phyloP scores from a whole-genome alignment of 1,284 basidiomycete species.

The Leccinum subrobustum region DNA sequence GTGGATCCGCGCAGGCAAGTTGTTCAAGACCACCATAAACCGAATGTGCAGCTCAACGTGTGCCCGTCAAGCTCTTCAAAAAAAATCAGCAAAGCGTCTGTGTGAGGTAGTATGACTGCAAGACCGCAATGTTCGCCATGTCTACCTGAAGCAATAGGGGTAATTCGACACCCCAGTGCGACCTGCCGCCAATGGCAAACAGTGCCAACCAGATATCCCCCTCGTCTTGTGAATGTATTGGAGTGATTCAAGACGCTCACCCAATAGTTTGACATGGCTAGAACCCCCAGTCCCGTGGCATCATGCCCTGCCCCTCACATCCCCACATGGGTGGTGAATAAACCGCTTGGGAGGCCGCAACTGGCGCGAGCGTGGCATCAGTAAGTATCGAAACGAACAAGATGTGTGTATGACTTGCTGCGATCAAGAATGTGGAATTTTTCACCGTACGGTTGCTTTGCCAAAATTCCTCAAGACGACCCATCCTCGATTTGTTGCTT shows the following conservation, averaged over 20 bases:
- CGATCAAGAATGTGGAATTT: conserved; percentile 27
- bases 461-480: conserved; percentile 14
- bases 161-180: conserved; percentile 6
- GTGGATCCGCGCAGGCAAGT: conserved; percentile 28
- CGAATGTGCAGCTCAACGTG: conserved; percentile 29
- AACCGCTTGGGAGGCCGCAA: conserved; percentile 14
- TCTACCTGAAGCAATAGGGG: conserved; percentile 13
- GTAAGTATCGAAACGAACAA: conserved; percentile 27
- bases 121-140: conserved; percentile 4
- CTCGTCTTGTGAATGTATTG: conserved; percentile 18
- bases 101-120: conserved; percentile 28
- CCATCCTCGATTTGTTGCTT: conserved; percentile 3
- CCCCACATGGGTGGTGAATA: conserved; percentile 12
- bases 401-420: conserved; percentile 24
- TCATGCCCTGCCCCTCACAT: not conserved
- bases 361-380: conserved; percentile 14
- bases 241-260: conserved; percentile 35
- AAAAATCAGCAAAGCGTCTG: conserved; percentile 20
- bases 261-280: conserved; percentile 21
- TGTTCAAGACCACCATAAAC: conserved; percentile 30
- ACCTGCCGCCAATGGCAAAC: not conserved
- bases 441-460: conserved; percentile 22
- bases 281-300: not conserved
- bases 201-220: not conserved
- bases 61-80: conserved; percentile 28